Conservation (phyloP, 2,329 filamentous ascomycete genomes). For the Aschersonia sp. region DNA sequence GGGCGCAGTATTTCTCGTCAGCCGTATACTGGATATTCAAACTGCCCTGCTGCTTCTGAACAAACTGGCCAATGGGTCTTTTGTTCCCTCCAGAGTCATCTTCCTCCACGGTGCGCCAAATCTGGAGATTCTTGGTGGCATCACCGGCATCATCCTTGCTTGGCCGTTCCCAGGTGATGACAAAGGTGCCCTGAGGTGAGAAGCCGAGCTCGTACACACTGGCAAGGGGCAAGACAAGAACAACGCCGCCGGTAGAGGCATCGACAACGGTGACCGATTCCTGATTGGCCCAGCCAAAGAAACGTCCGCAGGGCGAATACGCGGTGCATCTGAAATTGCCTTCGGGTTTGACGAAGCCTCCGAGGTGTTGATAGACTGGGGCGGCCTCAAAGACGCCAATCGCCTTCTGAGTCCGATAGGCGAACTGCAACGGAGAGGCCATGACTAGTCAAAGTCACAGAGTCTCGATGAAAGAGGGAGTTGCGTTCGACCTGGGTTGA, state of each 20-base stretch:
- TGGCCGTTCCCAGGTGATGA: conserved; percentile 94
- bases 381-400: conserved; percentile 88
- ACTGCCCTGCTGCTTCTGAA: conserved; percentile 87
- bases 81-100: conserved; percentile 46
- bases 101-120: conserved; percentile 77
- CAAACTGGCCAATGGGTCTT: conserved; percentile 71
- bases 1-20: conserved; percentile 87
- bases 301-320: conserved; percentile 92
- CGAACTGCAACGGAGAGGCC: conserved; percentile 87
- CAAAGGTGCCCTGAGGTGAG: conserved; percentile 78
- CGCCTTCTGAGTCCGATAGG: conserved; percentile 91
- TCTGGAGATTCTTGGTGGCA: conserved; percentile 89
- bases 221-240: conserved; percentile 60
- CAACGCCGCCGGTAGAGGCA: conserved; percentile 56
- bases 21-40: conserved; percentile 96
- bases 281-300: conserved; percentile 86
- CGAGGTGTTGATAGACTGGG: conserved; percentile 71
- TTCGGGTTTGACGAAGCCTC: conserved; percentile 76
- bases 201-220: conserved; percentile 93
- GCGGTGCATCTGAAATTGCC: conserved; percentile 88
- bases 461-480: conserved; percentile 11
- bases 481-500: background rate
- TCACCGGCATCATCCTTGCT: conserved; percentile 87
- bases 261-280: conserved; percentile 80
- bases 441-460: conserved; percentile 91